phyloP scores from a whole-genome alignment of 2,329 filamentous ascomycete genomes.

The Penicillium janthinellum region DNA sequence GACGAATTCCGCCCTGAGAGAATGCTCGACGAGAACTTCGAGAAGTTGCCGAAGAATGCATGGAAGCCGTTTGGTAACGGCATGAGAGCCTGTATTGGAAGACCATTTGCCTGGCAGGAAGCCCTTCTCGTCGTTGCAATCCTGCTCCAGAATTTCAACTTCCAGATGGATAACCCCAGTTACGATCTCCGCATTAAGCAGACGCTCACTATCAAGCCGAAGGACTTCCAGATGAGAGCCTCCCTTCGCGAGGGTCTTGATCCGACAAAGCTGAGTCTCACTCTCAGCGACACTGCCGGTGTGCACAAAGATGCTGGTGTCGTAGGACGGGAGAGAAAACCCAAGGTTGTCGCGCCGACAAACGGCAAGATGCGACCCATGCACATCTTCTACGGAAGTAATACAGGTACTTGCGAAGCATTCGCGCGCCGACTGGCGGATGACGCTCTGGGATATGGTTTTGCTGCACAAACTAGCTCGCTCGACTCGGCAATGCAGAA shows the following conservation, averaged over 20 bases:
- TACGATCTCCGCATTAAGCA: slow-evolving; percentile 44
- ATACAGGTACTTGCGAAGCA: slow-evolving; percentile 73
- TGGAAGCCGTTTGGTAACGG: slow-evolving; percentile 79
- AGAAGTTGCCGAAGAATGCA: slow-evolving; percentile 62
- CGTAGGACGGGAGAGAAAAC: slow-evolving; percentile 25
- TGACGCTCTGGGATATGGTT: slow-evolving; percentile 63
- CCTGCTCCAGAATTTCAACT: slow-evolving; percentile 71
- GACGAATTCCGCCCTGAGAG: slow-evolving; percentile 69
- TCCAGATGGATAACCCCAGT: slow-evolving; percentile 61
- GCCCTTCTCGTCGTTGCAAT: slow-evolving; percentile 62
- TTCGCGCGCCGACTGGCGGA: slow-evolving; percentile 65
- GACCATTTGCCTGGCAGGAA: slow-evolving; percentile 76
- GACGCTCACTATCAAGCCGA: slow-evolving; percentile 46
- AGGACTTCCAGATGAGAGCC: slow-evolving; percentile 64
- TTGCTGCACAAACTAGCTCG: slow-evolving; percentile 56
- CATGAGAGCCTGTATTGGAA: slow-evolving; percentile 69
- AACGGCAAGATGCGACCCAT: slow-evolving; percentile 49
- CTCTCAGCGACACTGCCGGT: slow-evolving; percentile 29
- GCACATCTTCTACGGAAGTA: slow-evolving; percentile 72
- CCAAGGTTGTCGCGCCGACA: slow-evolving; percentile 13
- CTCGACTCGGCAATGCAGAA: slow-evolving; percentile 65
- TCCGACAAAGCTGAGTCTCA: slow-evolving; percentile 45
- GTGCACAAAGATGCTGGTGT: slow-evolving; percentile 12
- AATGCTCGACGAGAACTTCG: slow-evolving; percentile 70
- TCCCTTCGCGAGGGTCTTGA: slow-evolving; percentile 55